These are phyloP conservation scores for Talaromyces trachyspermus DNA, from an alignment of 495 filamentous ascomycete species.

Conservation along the genomic window DNA sequence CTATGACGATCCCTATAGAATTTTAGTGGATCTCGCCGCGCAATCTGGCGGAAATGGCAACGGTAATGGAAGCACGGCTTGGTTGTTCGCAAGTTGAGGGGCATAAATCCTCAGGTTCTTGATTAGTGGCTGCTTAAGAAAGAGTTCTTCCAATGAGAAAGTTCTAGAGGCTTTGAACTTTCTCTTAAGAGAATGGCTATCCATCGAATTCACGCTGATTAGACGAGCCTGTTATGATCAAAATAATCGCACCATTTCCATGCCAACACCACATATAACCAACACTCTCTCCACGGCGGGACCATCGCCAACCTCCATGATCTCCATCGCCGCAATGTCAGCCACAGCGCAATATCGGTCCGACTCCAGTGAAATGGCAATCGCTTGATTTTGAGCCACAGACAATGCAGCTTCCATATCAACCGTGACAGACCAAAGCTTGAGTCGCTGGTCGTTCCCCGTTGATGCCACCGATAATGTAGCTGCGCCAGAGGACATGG, in stretches of 20 bases:
- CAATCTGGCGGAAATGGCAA: too few species aligned
- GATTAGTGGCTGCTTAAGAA: too few species aligned
- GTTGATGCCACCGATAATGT: slow-evolving; percentile 47
- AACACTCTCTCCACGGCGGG: slow-evolving; percentile 16
- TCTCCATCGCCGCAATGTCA: slow-evolving; percentile 47
- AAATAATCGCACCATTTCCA: slow-evolving; percentile 34
- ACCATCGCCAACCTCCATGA: slow-evolving; percentile 16
- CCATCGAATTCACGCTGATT: too few species aligned
- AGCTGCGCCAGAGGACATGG: slow-evolving; percentile 3
- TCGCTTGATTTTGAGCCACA: slow-evolving; percentile 35
- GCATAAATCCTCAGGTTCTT: too few species aligned
- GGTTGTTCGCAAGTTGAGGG: too few species aligned
- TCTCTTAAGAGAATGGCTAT: too few species aligned
- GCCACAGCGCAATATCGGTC: slow-evolving; percentile 58
- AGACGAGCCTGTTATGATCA: background rate
- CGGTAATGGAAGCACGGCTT: too few species aligned
- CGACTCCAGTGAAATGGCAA: slow-evolving; percentile 18
- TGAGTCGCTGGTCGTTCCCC: slow-evolving; percentile 77
- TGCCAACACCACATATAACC: slow-evolving; percentile 48
- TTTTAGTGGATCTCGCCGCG: too few species aligned
- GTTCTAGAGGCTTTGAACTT: too few species aligned
- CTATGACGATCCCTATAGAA: too few species aligned
- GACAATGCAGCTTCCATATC: slow-evolving; percentile 21
- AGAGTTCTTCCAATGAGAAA: too few species aligned
- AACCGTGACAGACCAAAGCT: slow-evolving; percentile 54